These are phyloP conservation scores for Aciculoconidium aculeatum DNA, from an alignment of 805 yeast genomes.

Conservation along the genomic window DNA sequence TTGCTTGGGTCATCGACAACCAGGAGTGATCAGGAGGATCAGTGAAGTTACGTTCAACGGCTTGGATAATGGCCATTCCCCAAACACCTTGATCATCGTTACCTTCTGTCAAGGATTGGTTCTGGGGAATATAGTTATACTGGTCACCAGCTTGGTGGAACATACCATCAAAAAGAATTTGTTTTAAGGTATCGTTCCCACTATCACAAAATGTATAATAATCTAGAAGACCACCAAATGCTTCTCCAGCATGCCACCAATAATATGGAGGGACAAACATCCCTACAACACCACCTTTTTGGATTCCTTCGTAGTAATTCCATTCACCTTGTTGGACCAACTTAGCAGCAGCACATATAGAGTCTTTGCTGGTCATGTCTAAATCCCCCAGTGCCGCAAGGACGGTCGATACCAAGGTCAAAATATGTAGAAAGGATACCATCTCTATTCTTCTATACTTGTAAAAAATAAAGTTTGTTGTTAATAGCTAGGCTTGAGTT, in stretches of 20 bases:
- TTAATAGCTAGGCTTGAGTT: too few species aligned
- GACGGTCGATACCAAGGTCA: too few species aligned
- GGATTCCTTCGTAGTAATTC: constrained; percentile 40
- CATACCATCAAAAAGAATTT: constrained; percentile 33
- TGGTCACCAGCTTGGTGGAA: constrained; percentile 38
- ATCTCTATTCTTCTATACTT: too few species aligned
- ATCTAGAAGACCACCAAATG: constrained; percentile 42
- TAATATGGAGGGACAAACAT: constrained; percentile 42
- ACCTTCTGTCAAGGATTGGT: constrained; percentile 43
- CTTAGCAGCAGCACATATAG: constrained; percentile 38
- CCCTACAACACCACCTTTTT: constrained; percentile 41
- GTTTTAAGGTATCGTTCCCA: constrained; percentile 25
- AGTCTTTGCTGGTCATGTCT: constrained; percentile 31
- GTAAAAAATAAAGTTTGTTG: too few species aligned
- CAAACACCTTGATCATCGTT: constrained; percentile 51
- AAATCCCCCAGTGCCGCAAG: too few species aligned
- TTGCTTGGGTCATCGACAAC: constrained; percentile 82
- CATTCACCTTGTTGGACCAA: constrained; percentile 32
- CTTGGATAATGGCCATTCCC: constrained; percentile 43
- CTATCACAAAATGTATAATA: constrained; percentile 34
- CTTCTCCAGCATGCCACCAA: constrained; percentile 52
- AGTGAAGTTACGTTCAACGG: constrained; percentile 40
- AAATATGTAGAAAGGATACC: constrained; percentile 2
- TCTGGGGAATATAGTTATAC: constrained; percentile 39
- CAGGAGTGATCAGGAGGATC: constrained; percentile 65